A percentile compares a stretch with the other conserved stretches of the same genome.
Evolutionary conservation across 192 early-diverging fungal genomes (phyloP).

Genomic region (Funneliformis geosporum): DNA sequence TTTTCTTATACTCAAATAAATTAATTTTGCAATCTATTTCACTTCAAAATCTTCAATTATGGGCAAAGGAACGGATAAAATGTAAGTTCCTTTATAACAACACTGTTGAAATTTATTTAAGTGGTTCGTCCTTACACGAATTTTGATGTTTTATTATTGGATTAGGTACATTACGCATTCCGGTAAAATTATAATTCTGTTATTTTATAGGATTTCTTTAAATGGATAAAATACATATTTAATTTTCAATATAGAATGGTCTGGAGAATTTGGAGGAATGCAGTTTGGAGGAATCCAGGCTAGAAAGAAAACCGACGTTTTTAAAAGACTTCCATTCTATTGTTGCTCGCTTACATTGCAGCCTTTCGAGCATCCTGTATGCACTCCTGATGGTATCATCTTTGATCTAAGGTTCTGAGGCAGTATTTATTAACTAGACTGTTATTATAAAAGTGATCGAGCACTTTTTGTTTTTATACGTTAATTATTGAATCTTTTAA

Average conservation of each 20-base stretch:
- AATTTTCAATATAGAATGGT: conserved; percentile 41
- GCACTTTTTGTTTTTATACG: too few relatives aligned
- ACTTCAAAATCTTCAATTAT: neutral
- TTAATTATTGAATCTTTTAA: neutral
- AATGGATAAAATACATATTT: neutral
- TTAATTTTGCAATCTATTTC: too few relatives aligned
- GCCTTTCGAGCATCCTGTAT: conserved; percentile 85
- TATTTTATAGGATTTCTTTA: neutral
- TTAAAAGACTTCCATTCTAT: conserved; percentile 77
- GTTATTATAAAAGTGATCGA: neutral
- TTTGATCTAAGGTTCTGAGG: conserved; percentile 73
- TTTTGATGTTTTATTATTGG: neutral
- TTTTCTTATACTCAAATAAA: too few relatives aligned
- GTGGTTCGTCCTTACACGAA: neutral
- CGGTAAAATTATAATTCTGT: neutral
- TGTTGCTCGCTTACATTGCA: conserved; percentile 90
- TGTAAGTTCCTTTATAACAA: conserved; percentile 6
- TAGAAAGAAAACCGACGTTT: conserved; percentile 54
- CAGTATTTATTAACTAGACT: neutral
- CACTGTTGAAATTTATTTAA: neutral
- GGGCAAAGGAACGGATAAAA: conserved; percentile 33
- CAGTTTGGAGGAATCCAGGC: conserved; percentile 65
- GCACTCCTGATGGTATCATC: conserved; percentile 81
- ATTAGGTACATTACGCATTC: conserved; percentile 33
- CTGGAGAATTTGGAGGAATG: conserved; percentile 57